phyloP scores from a whole-genome alignment of 2,329 filamentous ascomycete species.

The Monosporascus sp. region DNA sequence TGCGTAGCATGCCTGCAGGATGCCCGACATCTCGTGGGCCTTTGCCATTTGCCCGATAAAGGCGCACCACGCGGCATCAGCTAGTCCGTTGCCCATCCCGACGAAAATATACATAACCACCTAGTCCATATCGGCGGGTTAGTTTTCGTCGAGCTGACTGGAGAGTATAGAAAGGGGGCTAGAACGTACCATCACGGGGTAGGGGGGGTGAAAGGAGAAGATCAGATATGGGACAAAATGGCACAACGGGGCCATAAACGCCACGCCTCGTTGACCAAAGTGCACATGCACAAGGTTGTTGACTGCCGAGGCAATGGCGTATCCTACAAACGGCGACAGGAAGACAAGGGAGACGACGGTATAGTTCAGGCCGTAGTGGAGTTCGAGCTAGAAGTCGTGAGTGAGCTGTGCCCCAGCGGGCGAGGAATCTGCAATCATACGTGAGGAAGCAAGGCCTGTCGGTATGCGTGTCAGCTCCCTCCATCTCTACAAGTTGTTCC shows the following conservation, averaged over 20 bases:
- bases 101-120: no score
- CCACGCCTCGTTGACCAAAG: slow-evolving; percentile 62
- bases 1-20: slow-evolving; percentile 69
- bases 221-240: slow-evolving; percentile 30
- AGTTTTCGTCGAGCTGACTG: no score
- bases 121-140: no score
- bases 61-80: slow-evolving; percentile 55
- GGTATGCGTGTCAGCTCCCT: no score
- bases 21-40: slow-evolving; percentile 67
- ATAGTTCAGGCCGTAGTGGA: slow-evolving; percentile 55
- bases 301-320: slow-evolving; percentile 53
- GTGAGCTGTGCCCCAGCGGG: no score
- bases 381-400: slow-evolving; percentile 42
- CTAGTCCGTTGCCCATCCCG: slow-evolving; percentile 14
- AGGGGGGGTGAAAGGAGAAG: not conserved
- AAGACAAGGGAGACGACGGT: slow-evolving; percentile 59
- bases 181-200: no score
- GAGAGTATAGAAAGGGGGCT: no score
- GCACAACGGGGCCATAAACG: slow-evolving; percentile 54
- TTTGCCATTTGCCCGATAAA: slow-evolving; percentile 67
- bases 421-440: no score
- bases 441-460: no score
- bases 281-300: slow-evolving; percentile 56
- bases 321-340: slow-evolving; percentile 58
- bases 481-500: no score